Evolutionary conservation across 768 basidiomycete species (phyloP).

Genomic region (Mycena chlorophos): DNA sequence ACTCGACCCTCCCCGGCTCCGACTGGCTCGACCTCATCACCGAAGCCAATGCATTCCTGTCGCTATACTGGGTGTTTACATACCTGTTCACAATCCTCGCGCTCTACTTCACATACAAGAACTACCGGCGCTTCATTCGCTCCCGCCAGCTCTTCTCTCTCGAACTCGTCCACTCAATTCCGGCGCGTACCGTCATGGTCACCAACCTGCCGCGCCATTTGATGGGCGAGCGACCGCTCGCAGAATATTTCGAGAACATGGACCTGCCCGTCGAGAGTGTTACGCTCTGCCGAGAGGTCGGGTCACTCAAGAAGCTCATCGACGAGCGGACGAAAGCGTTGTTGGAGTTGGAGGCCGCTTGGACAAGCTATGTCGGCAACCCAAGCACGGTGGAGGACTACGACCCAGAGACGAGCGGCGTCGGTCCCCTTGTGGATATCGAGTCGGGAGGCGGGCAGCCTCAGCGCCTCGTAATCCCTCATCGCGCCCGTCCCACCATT

Average conservation of each 20-base stretch:
- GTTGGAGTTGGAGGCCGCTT: slow-evolving; percentile 75
- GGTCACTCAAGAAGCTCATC: slow-evolving; percentile 59
- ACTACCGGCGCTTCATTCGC: slow-evolving; percentile 85
- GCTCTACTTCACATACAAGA: slow-evolving; percentile 83
- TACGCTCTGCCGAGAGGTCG: slow-evolving; percentile 82
- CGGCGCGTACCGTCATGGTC: slow-evolving; percentile 90
- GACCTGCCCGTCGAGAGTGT: slow-evolving; percentile 89
- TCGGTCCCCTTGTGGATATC: slow-evolving; percentile 45
- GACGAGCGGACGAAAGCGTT: slow-evolving; percentile 61
- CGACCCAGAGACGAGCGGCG: slow-evolving; percentile 63
- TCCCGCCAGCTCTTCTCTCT: slow-evolving; percentile 92
- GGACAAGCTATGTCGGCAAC: slow-evolving; percentile 87
- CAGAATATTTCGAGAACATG: slow-evolving; percentile 93
- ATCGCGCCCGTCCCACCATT: slow-evolving; percentile 73
- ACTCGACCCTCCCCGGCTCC: slow-evolving; percentile 37
- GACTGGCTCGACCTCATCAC: slow-evolving; percentile 89
- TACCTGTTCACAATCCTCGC: slow-evolving; percentile 90
- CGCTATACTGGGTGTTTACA: slow-evolving; percentile 88
- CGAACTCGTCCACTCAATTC: slow-evolving; percentile 92
- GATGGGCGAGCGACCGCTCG: slow-evolving; percentile 78
- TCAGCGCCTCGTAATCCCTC: slow-evolving; percentile 67
- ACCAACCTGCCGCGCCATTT: slow-evolving; percentile 83
- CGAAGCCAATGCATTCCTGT: slow-evolving; percentile 86
- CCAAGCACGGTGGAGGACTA: slow-evolving; percentile 80
- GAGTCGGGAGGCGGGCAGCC: slow-evolving; percentile 55